These are phyloP conservation scores for Xylaria nigripes DNA, from an alignment of 495 filamentous ascomycete genomes.

Conservation along the genomic window DNA sequence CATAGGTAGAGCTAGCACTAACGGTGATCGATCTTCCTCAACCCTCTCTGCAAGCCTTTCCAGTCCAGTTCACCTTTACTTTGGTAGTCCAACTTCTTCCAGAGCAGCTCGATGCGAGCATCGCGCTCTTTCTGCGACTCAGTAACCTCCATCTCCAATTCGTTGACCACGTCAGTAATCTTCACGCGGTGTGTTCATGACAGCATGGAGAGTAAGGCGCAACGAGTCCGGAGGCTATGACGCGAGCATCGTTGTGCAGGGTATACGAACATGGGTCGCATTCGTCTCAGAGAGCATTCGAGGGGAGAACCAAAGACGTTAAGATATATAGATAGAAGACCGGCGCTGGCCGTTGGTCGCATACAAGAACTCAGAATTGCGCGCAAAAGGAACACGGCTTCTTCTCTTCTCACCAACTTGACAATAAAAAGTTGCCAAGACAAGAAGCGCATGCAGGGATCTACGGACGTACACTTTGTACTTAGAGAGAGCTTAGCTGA, in stretches of 20 bases:
- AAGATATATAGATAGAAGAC: background rate
- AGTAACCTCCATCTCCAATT: constrained; percentile 38
- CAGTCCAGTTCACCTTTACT: constrained; percentile 72
- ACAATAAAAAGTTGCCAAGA: constrained; percentile 8
- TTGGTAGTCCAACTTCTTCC: constrained; percentile 68
- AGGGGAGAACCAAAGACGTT: background rate
- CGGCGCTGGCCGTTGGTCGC: constrained; percentile 12
- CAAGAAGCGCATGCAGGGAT: constrained; percentile 9
- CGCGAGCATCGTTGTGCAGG: constrained; percentile 26
- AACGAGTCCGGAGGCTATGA: constrained; percentile 20
- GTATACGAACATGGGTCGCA: background rate
- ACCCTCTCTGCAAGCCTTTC: constrained; percentile 70
- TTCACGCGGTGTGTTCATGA: constrained; percentile 36
- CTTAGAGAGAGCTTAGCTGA: constrained; percentile 15
- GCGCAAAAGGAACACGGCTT: constrained; percentile 25
- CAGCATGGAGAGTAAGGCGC: constrained; percentile 16
- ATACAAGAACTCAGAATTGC: constrained; percentile 9
- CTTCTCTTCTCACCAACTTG: background rate
- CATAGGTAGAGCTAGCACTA: constrained; percentile 29
- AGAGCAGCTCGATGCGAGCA: constrained; percentile 68
- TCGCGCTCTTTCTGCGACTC: constrained; percentile 68
- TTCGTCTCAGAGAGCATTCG: constrained; percentile 17
- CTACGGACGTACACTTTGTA: background rate
- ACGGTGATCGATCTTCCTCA: constrained; percentile 91
- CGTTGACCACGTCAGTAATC: constrained; percentile 34